Evolutionary conservation across 2,329 filamentous ascomycete species (phyloP), one percentile per base, ranked within the genome.

Genomic region (Dactylellina cionopaga): DNA sequence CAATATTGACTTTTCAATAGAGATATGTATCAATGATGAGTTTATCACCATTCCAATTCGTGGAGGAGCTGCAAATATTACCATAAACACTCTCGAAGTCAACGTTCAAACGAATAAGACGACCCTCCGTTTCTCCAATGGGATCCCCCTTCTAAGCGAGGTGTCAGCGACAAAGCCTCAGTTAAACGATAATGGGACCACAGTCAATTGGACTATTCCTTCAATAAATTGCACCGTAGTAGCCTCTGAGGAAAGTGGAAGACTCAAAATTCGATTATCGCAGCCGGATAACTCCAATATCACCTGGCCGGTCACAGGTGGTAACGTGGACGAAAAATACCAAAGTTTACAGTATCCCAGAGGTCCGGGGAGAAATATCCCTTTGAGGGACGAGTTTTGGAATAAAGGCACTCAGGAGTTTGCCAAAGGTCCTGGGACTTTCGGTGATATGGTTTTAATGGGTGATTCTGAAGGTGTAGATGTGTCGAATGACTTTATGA

Each of bases 221-320:
- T 29, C 58, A 9, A 29, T 22, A 43, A 15, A 15, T 9, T 54
- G 58, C 24, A 41, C 58, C 31, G 58, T 63, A 19, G 24, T 5
- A 29, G 46, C 58, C 6, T 43, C 17, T 10, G 3, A 1, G 2
- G 9, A 43, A 3, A 43, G 31, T 2, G 35, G 46, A 9, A 41
- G 58, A 7, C 33, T 63, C n/a, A 35, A 29, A n/a, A 24, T 63
- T 3, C 17, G 1, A n/a, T 17, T 63, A 41, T 41, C 46, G 1
- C 58, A 63, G 17, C 58, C 58, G 1, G 35, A 63, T 25, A 22
- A 22, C 4, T 63, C 58, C 5, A 54, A 24, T 17, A 31, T 63
- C 9, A 63, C 58, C 3, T 63, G 58, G 58, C 58, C 58, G 9
- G 15, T 63, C 13, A 63, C 44, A 3, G 58, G 58, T 10, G 44